phyloP scores from a whole-genome alignment of 345 rosid genomes.

The Adansonia digitata region DNA sequence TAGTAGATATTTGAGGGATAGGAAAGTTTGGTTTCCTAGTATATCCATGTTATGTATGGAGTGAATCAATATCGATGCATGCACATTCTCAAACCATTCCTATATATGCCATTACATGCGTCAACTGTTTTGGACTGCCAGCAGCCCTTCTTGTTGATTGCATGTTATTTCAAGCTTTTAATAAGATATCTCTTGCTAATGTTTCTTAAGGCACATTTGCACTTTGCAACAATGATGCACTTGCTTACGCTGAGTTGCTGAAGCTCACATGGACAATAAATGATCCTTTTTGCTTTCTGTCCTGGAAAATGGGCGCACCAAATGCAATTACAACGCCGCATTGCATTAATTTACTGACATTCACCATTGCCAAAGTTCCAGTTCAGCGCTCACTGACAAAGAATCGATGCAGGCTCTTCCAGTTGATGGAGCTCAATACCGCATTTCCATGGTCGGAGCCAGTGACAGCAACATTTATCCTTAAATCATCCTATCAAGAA shows the following conservation, averaged over 20 bases:
- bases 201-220: constrained; percentile 16
- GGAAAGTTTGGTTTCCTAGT: not conserved
- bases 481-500: constrained; percentile 26
- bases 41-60: constrained; percentile 1
- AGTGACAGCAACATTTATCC: constrained; percentile 35
- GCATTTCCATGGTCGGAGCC: constrained; percentile 51
- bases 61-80: not conserved
- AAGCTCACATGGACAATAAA: constrained; percentile 44
- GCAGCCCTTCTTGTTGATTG: not conserved
- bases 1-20: not conserved
- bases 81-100: not conserved
- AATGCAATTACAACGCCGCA: constrained; percentile 24
- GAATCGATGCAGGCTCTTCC: constrained; percentile 25
- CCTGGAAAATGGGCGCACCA: constrained; percentile 42
- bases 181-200: constrained; percentile 24
- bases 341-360: constrained; percentile 28
- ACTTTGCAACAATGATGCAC: constrained; percentile 20
- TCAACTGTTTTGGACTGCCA: constrained; percentile 21
- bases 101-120: constrained; percentile 1
- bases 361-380: constrained; percentile 34
- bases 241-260: constrained; percentile 27
- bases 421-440: constrained; percentile 49
- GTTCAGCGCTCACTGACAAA: constrained; percentile 19
- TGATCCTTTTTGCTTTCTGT: constrained; percentile 36
- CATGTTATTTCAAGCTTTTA: constrained; percentile 7